phyloP scores from a whole-genome alignment of 768 basidiomycete species.

The Tephrocybe sp. region DNA sequence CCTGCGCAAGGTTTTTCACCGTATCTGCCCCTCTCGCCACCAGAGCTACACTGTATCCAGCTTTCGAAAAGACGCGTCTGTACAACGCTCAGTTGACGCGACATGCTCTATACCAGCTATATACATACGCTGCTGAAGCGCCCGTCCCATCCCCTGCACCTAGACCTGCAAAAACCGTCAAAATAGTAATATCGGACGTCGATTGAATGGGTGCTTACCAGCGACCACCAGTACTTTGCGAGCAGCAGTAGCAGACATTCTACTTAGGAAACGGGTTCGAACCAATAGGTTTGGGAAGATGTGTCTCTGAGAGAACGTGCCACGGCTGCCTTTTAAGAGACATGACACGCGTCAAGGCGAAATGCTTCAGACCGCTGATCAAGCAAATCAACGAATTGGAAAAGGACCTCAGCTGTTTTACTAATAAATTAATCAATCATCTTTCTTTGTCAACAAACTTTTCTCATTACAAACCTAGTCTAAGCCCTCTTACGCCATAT shows the following conservation, averaged over 20 bases:
- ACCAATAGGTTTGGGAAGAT: no score
- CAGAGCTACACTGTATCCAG: slow-evolving; percentile 66
- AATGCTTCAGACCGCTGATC: no score
- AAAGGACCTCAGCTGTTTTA: no score
- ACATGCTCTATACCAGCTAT: not conserved
- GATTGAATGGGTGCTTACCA: slow-evolving; percentile 25
- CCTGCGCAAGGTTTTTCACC: slow-evolving; percentile 49
- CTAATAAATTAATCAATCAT: no score
- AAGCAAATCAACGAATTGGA: no score
- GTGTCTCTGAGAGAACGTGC: no score
- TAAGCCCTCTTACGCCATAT: no score
- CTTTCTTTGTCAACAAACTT: no score
- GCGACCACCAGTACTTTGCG: slow-evolving; percentile 58
- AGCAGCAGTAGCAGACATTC: slow-evolving; percentile 28
- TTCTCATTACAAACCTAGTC: no score
- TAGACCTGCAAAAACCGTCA: slow-evolving; percentile 29
- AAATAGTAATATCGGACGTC: not conserved
- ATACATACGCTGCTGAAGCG: slow-evolving; percentile 52
- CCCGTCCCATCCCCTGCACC: slow-evolving; percentile 54
- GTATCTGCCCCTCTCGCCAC: slow-evolving; percentile 57
- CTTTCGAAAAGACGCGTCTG: slow-evolving; percentile 58
- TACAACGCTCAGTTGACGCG: not conserved
- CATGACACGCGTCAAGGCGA: no score
- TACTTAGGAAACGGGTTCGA: not conserved
- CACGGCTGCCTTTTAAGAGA: no score